These are phyloP conservation scores for Penicillium macrosclerotiorum DNA, from an alignment of 495 filamentous ascomycete genomes.

Conservation along the genomic window DNA sequence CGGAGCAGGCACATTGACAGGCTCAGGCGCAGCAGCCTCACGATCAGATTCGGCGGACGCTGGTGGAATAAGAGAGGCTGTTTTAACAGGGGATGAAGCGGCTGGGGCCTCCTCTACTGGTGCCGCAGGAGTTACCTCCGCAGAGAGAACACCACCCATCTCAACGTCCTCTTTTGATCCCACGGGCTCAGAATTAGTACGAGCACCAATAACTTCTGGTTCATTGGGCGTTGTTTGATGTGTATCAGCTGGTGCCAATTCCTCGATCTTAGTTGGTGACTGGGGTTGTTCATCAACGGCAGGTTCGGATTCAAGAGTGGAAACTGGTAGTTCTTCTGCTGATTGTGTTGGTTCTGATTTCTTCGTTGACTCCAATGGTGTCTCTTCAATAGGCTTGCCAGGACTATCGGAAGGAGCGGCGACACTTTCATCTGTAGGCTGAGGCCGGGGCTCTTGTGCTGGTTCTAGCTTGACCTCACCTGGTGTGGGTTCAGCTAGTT, in stretches of 20 bases:
- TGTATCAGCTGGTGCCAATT: too few species aligned
- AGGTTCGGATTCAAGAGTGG: slow-evolving; percentile 3
- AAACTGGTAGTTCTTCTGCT: neutral
- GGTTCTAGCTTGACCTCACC: slow-evolving; percentile 7
- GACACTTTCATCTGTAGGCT: neutral
- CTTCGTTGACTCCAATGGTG: neutral
- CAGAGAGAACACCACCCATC: too few species aligned
- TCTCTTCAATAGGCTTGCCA: slow-evolving; percentile 6
- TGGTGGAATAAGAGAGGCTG: slow-evolving; percentile 1
- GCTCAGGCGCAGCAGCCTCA: neutral
- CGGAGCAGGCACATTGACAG: too few species aligned
- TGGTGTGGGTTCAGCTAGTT: slow-evolving; percentile 1
- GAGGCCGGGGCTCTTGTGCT: too few species aligned
- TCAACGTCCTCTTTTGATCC: slow-evolving; percentile 10
- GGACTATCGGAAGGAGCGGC: neutral
- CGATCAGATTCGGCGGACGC: neutral
- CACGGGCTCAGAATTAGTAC: neutral
- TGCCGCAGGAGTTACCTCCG: neutral
- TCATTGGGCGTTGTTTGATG: slow-evolving; percentile 1
- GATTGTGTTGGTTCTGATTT: slow-evolving; percentile 1
- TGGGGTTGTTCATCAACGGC: neutral
- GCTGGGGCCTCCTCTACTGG: neutral
- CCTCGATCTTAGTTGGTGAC: neutral
- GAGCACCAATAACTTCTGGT: neutral
- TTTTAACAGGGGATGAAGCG: neutral